These are phyloP conservation scores for Nicotiana rustica DNA, from an alignment of 305 asterid genomes.

Conservation along the genomic window DNA sequence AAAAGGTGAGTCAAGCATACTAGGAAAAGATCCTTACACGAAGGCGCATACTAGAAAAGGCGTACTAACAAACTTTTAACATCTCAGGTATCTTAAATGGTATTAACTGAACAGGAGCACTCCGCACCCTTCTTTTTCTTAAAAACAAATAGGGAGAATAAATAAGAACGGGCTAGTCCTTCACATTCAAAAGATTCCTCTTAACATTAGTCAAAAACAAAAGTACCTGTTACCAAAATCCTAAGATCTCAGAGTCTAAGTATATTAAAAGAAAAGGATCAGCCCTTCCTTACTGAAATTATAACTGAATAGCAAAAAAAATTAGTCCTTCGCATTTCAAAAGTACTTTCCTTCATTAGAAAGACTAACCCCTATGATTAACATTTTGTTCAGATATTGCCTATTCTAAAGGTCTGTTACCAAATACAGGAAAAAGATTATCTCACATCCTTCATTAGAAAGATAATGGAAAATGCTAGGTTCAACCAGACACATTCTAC, in stretches of 20 bases:
- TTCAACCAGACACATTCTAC: neutral
- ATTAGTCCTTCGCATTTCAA: neutral
- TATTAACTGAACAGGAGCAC: neutral
- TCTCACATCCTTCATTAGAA: neutral
- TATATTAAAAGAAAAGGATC: neutral
- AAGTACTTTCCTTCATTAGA: neutral
- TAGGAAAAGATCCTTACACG: constrained; percentile 18
- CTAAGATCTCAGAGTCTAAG: neutral
- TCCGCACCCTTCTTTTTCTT: neutral
- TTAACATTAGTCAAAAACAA: neutral
- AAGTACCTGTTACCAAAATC: constrained; percentile 10
- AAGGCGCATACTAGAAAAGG: neutral
- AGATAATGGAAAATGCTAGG: neutral
- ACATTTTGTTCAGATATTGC: constrained; percentile 24
- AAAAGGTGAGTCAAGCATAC: neutral
- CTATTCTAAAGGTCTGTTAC: neutral
- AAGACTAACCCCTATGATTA: constrained; percentile 23
- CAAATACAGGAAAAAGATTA: neutral
- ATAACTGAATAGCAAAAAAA: neutral
- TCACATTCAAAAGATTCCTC: neutral
- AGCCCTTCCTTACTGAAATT: neutral
- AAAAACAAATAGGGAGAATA: neutral
- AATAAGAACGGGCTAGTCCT: neutral
- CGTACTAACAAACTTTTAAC: neutral
- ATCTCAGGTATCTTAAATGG: neutral